phyloP scores from a whole-genome alignment of 345 rosid genomes.

The Corymbia maculata region DNA sequence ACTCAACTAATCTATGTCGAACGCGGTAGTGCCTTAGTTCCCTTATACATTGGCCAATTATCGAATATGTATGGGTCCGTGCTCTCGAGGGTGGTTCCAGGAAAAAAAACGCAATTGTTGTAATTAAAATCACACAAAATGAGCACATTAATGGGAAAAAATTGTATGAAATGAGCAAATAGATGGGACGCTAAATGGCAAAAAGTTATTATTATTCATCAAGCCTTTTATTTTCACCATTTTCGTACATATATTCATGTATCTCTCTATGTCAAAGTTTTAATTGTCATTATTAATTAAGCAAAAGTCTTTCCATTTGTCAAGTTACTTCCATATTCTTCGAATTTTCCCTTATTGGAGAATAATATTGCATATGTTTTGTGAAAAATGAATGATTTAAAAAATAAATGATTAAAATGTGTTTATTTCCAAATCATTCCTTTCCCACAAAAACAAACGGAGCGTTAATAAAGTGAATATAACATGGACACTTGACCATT shows the following conservation, averaged over 20 bases:
- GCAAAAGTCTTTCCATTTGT: too few relatives aligned
- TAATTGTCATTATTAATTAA: too few relatives aligned
- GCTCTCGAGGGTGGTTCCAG: neutral
- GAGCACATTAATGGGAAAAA: neutral
- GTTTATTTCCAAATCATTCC: too few relatives aligned
- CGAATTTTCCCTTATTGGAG: too few relatives aligned
- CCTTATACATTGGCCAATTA: neutral
- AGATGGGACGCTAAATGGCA: neutral
- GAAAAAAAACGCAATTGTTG: neutral
- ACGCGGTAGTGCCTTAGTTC: neutral
- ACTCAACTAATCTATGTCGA: neutral
- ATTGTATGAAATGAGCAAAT: neutral
- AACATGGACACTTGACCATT: neutral
- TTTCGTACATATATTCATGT: neutral
- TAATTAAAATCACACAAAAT: neutral
- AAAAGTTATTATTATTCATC: neutral
- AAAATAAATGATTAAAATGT: too few relatives aligned
- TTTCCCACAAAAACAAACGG: neutral
- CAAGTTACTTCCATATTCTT: too few relatives aligned
- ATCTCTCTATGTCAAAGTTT: too few relatives aligned
- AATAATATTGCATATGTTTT: too few relatives aligned
- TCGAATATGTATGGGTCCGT: neutral
- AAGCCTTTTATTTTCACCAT: neutral
- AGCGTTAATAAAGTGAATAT: neutral
- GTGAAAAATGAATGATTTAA: too few relatives aligned